Evolutionary conservation across 2,329 filamentous ascomycete genomes (phyloP).

Genomic region (Trichoderma asperellum): DNA sequence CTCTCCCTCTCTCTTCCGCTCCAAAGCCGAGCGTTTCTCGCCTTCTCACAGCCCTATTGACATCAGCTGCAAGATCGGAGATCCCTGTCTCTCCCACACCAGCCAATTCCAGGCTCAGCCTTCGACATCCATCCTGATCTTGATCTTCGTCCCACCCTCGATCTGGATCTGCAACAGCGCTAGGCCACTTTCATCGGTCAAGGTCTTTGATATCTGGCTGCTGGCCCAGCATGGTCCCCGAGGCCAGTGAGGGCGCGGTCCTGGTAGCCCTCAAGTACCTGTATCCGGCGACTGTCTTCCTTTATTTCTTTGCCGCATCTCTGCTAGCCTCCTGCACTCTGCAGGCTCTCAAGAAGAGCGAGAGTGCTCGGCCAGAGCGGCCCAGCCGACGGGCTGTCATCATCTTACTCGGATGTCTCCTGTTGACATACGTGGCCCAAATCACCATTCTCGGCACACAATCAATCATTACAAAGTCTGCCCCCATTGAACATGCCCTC

Average conservation of each 20-base stretch:
- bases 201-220: neutral
- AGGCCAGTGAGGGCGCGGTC: conserved; percentile 33
- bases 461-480: conserved; percentile 3
- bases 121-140: neutral
- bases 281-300: conserved; percentile 60
- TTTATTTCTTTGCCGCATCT: conserved; percentile 60
- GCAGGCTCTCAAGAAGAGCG: conserved; percentile 46
- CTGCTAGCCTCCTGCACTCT: conserved; percentile 57
- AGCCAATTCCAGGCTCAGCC: conserved; percentile 6
- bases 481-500: conserved; percentile 51
- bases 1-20: neutral
- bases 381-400: conserved; percentile 37
- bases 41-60: neutral
- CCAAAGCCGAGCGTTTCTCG: neutral
- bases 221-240: conserved; percentile 27
- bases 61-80: neutral
- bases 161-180: conserved; percentile 4
- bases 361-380: conserved; percentile 27
- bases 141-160: neutral
- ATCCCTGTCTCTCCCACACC: conserved; percentile 5
- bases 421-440: conserved; percentile 55
- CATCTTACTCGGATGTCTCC: conserved; percentile 50
- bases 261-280: conserved; percentile 59
- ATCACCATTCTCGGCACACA: conserved; percentile 44
- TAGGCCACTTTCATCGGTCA: neutral